Evolutionary conservation across 192 early-diverging fungal genomes (phyloP).

Genomic region (Coemansia sp.): DNA sequence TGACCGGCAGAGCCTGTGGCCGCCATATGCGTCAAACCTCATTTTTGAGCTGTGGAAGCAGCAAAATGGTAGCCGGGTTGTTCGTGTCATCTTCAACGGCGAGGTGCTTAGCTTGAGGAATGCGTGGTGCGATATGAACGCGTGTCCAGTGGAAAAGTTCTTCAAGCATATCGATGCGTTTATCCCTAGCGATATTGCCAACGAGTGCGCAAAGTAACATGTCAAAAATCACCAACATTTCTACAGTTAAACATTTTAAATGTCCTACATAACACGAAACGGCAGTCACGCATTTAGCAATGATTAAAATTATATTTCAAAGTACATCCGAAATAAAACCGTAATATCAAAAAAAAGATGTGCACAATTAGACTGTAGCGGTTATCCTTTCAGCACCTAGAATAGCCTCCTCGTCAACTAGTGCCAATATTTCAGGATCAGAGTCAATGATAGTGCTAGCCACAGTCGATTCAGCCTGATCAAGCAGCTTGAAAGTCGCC

Average conservation of each 20-base stretch:
- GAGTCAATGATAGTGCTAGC: not conserved
- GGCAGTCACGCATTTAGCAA: too few species aligned
- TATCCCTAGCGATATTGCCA: conserved; percentile 36
- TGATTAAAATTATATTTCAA: not conserved
- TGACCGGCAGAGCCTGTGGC: conserved; percentile 51
- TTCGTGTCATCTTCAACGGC: conserved; percentile 61
- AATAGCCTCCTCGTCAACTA: not conserved
- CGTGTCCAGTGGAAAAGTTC: conserved; percentile 44
- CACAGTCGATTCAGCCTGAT: not conserved
- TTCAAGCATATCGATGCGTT: conserved; percentile 23
- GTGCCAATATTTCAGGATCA: not conserved
- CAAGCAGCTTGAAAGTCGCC: not conserved
- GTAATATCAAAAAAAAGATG: not conserved
- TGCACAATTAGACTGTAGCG: not conserved
- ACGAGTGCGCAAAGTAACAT: conserved; percentile 18
- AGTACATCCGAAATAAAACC: not conserved
- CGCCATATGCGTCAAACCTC: conserved; percentile 57
- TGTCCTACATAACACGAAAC: too few species aligned
- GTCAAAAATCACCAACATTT: not conserved
- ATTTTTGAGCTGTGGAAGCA: conserved; percentile 58
- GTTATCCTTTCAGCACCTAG: not conserved
- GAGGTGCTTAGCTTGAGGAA: conserved; percentile 34
- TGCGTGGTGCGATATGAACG: conserved; percentile 50
- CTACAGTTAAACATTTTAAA: too few species aligned
- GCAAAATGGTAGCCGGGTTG: conserved; percentile 33